Base-by-base conservation (phyloP, 1,284 basidiomycete genomes). In the Sporisorium graminicola region DNA sequence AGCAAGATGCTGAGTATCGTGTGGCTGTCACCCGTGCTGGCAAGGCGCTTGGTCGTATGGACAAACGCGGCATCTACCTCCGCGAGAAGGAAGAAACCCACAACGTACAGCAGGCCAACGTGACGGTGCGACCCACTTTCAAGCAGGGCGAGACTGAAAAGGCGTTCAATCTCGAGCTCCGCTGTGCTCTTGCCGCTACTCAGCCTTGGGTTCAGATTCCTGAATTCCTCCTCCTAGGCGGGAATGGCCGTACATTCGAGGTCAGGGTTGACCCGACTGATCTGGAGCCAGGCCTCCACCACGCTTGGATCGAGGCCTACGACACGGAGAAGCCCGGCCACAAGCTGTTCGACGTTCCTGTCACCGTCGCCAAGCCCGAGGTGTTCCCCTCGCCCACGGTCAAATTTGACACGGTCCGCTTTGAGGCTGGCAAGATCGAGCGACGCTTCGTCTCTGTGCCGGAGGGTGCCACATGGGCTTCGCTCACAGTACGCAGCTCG, bases 401-500 rank as follows among this genome's bases (percentile, higher is more conserved):
- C 52, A 67, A 66, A 37, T 82, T 78, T 37, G 59, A 70, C 16
- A 69, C 60, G 12, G 62, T 76, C 27, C 73, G 70, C 14, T 75
- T 84, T 46, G 77, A 79, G 29, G 68, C 77, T 14, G 86, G 86
- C 52, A 76, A 74, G 33, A 80, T 86, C 26, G 78, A 81, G 29
- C 73, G 86, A 27, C 66, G 78, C 42, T 86, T 86, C 74, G 53
- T 86, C 40, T 61, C 71, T 29, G 86, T 86, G 18, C 85, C 86
- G 27, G 74, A 78, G 37, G 86, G 85, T 22, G 84, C 85, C n/a
- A 85, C 83, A 12, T 86, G 84, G 83, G 85, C 85, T 46, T 82
- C 85, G 54, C 58, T 84, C 22, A 79, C 82, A 27, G 62, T 86
- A 29, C 80, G 80, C 44, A 81, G 82, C 55, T 62, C 53, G 7